These are phyloP conservation scores for Uronychia setigera DNA, from an alignment of 73 alveolate species.

Conservation along the genomic window DNA sequence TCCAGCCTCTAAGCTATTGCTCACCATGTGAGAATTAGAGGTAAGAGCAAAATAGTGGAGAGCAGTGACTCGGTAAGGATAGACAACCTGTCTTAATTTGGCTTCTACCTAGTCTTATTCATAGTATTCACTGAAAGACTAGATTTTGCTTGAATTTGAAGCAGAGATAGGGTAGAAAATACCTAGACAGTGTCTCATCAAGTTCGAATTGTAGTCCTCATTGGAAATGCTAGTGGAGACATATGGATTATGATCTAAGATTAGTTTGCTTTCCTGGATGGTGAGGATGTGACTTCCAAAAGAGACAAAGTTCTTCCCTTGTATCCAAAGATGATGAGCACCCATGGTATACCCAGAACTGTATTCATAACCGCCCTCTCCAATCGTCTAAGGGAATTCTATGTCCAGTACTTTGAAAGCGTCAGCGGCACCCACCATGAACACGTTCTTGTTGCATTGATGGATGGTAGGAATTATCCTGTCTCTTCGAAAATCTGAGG, in stretches of 20 bases:
- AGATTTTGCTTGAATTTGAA: not conserved
- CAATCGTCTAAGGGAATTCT: not conserved
- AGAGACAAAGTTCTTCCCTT: not conserved
- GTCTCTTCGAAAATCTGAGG: not conserved
- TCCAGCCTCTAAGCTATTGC: conserved; percentile 13
- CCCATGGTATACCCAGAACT: not conserved
- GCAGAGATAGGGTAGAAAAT: not conserved
- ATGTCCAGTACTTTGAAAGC: not conserved
- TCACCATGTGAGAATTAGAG: conserved; percentile 11
- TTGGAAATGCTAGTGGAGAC: not conserved
- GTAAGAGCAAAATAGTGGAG: conserved; percentile 27
- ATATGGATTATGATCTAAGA: not conserved
- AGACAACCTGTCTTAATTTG: not conserved
- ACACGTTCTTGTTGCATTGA: not conserved
- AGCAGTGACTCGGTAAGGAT: conserved; percentile 34
- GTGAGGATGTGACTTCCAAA: not conserved
- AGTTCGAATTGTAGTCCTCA: not conserved
- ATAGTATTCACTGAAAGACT: not conserved
- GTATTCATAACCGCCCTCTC: not conserved
- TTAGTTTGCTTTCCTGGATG: not conserved
- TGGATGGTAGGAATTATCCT: not conserved
- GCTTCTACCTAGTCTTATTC: not conserved
- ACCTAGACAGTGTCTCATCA: not conserved
- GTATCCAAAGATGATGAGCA: not conserved
- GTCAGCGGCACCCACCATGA: not conserved